phyloP scores from a whole-genome alignment of 805 yeast genomes.

The Yarrowia porcina region DNA sequence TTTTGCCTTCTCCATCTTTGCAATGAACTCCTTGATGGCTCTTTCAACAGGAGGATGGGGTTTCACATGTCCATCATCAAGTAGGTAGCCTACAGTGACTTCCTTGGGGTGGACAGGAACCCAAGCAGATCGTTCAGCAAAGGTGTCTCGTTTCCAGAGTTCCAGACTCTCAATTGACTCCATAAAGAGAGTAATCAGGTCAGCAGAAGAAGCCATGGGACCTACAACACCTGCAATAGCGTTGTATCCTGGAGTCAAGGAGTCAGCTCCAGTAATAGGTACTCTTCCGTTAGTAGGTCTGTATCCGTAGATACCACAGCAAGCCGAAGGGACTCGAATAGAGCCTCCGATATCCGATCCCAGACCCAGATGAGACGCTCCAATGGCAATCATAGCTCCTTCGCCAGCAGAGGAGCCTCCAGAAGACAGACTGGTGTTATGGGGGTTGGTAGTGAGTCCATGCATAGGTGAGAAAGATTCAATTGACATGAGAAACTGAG shows the following conservation, averaged over 20 bases:
- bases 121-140: slow-evolving; percentile 53
- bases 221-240: slow-evolving; percentile 47
- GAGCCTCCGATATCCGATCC: slow-evolving; percentile 58
- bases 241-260: slow-evolving; percentile 41
- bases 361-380: slow-evolving; percentile 51
- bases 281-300: slow-evolving; percentile 46
- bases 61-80: slow-evolving; percentile 45
- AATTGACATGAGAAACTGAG: slow-evolving; percentile 50
- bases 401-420: slow-evolving; percentile 63
- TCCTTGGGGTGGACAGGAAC: slow-evolving; percentile 35
- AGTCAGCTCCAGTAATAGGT: slow-evolving; percentile 40
- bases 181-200: slow-evolving; percentile 43
- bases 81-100: slow-evolving; percentile 47
- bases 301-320: slow-evolving; percentile 49
- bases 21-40: slow-evolving; percentile 51
- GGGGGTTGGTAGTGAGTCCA: slow-evolving; percentile 49
- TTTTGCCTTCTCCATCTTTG: slow-evolving; percentile 47
- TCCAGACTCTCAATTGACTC: slow-evolving; percentile 42
- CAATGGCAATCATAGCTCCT: slow-evolving; percentile 47
- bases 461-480: slow-evolving; percentile 46
- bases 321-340: slow-evolving; percentile 49
- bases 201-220: slow-evolving; percentile 45
- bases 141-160: slow-evolving; percentile 50
- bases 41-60: slow-evolving; percentile 58
- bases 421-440: slow-evolving; percentile 44